Evolutionary conservation across 305 asterid species (phyloP).

Genomic region (Fraxinus angustifolia): DNA sequence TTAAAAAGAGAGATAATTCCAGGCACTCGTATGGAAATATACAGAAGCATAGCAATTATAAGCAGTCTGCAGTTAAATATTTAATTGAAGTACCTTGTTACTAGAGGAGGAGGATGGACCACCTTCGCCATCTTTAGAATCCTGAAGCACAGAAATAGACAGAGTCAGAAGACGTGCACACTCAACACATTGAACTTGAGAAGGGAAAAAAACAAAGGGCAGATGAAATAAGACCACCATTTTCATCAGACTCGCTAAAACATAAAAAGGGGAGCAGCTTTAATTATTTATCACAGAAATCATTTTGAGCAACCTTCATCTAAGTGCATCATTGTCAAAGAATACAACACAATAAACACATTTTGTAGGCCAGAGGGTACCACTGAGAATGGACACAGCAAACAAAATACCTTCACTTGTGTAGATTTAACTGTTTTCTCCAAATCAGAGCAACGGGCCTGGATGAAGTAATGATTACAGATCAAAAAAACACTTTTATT

Average conservation of each 20-base stretch:
- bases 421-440: conserved; percentile 55
- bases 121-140: conserved; percentile 42
- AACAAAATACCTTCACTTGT: conserved; percentile 48
- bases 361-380: background rate
- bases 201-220: background rate
- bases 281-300: background rate
- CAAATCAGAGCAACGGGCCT: conserved; percentile 74
- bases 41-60: background rate
- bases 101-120: conserved; percentile 37
- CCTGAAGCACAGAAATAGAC: conserved; percentile 35
- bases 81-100: conserved; percentile 44
- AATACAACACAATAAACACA: conserved; percentile 11
- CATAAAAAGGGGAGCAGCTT: conserved; percentile 5
- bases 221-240: background rate
- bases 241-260: background rate
- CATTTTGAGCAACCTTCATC: background rate
- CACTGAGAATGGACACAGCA: background rate
- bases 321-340: background rate
- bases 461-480: conserved; percentile 26
- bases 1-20: background rate
- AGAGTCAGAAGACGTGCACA: conserved; percentile 8
- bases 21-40: background rate
- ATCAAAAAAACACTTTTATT: conserved; percentile 16
- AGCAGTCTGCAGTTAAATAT: background rate
- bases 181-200: background rate